phyloP scores from a whole-genome alignment of 148 eudicot genomes.

The Rhododendron ovatum region DNA sequence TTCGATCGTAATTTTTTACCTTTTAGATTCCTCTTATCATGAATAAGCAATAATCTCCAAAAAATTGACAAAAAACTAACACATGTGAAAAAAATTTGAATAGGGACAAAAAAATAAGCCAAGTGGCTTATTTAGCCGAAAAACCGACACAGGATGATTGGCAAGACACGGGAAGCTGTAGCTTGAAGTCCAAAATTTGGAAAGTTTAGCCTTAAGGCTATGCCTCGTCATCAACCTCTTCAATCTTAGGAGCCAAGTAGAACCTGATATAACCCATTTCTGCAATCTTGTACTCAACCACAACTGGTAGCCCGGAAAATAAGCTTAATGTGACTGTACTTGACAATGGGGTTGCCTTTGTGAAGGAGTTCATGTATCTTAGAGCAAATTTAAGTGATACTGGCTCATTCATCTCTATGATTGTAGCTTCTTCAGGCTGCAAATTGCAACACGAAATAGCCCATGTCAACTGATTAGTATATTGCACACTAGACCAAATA shows the following conservation, averaged over 20 bases:
- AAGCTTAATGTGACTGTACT: slow-evolving; percentile 58
- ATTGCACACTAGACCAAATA: neutral
- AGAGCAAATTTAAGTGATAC: slow-evolving; percentile 57
- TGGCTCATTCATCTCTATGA: slow-evolving; percentile 48
- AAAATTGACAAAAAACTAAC: too few species aligned
- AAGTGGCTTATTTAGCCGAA: too few species aligned
- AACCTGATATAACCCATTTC: slow-evolving; percentile 71
- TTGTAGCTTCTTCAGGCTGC: slow-evolving; percentile 61
- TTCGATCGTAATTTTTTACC: too few species aligned
- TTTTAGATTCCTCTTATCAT: too few species aligned
- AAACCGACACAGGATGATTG: neutral
- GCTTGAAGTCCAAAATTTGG: neutral
- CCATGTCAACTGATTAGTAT: neutral
- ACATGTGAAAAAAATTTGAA: too few species aligned
- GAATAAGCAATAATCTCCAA: too few species aligned
- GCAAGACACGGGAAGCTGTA: neutral
- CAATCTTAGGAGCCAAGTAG: slow-evolving; percentile 73
- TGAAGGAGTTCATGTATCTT: slow-evolving; percentile 58
- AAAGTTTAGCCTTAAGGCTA: slow-evolving; percentile 7
- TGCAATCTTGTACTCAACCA: slow-evolving; percentile 68
- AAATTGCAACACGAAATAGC: neutral
- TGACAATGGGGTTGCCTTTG: slow-evolving; percentile 60
- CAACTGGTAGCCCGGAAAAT: slow-evolving; percentile 55
- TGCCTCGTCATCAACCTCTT: slow-evolving; percentile 49
- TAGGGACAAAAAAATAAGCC: too few species aligned